Base-by-base conservation (phyloP, 176 grass and related monocot species). In the Tuctoria greenei region DNA sequence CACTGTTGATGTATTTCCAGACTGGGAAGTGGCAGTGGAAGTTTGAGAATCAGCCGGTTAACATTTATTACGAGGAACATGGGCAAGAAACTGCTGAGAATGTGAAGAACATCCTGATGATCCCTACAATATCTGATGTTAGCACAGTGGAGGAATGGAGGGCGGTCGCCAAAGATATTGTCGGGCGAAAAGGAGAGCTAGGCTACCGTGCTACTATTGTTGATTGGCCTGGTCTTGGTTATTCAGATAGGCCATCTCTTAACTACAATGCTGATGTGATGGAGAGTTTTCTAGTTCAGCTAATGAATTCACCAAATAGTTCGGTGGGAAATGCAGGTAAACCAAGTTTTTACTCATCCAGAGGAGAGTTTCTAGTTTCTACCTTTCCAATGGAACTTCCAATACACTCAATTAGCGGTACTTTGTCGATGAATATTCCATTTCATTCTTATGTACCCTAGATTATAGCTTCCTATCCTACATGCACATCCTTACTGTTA, bases 81-180 rank as follows among this genome's bases (percentile, higher is more conserved):
- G 82, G 69, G 6, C 76, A 71, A 31, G 79, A 86, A 4, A 66
- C 45, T 61, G 62, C 77, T 69, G 69, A 72, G n/a, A 85, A 92
- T 76, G 73, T 84, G 70, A 99, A 90, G 70, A 88, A 90, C 71
- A 95, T 95, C 78, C 77, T 95, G 47, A 92, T 99, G 92, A 86
- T 99, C 17, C 96, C 96, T 55, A 99, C 96, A 1, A 95, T 99
- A 38, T 99, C 96, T 42, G 96, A 99, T 67, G 96, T 92, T 74
- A 99, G 96, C 83, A 99, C 89, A 10, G 92, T 99, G 17, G 92
- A 99, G 67, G 89, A 99, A 74, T 95, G 89, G 84, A 92, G 96
- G 64, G 63, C 82, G 41, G 85, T 90, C 0, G 96, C 92, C 16
- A 90, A 84, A 71, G 92, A 92, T 73, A 88, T 99, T 64, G 95